Evolutionary conservation across 2,329 filamentous ascomycete genomes (phyloP).

Genomic region (Trichoderma atrobrunneum): DNA sequence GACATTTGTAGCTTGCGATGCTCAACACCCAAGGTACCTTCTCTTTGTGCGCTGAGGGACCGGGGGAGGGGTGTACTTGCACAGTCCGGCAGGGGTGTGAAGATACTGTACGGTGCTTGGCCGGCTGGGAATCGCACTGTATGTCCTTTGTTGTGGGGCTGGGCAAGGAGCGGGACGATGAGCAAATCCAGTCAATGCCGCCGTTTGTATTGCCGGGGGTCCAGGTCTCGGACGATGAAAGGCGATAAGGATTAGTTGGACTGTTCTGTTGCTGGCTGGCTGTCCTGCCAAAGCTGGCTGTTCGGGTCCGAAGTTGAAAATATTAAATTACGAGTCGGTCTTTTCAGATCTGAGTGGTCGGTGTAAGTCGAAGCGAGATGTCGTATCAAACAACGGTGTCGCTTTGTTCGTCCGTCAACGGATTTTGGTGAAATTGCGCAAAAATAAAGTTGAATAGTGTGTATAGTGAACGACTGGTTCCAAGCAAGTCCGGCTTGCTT

Average conservation of each 20-base stretch:
- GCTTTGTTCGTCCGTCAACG: conserved; percentile 21
- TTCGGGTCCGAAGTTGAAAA: conserved; percentile 2
- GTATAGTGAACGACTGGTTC: conserved; percentile 47
- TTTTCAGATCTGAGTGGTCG: conserved; percentile 27
- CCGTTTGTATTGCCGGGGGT: conserved; percentile 21
- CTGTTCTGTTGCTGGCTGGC: conserved; percentile 9
- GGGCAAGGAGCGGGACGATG: conserved; percentile 31
- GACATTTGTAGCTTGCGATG: conserved; percentile 55
- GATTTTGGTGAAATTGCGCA: conserved; percentile 25
- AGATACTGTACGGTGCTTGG: neutral
- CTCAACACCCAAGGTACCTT: conserved; percentile 23
- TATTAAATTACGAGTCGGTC: conserved; percentile 34
- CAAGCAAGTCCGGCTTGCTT: conserved; percentile 61
- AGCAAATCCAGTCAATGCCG: conserved; percentile 20
- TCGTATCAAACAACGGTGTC: conserved; percentile 31
- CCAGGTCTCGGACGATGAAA: conserved; percentile 24
- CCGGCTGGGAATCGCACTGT: conserved; percentile 4
- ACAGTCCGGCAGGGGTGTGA: conserved; percentile 14
- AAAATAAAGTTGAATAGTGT: conserved; percentile 20
- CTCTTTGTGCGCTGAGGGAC: conserved; percentile 24
- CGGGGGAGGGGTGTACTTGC: conserved; percentile 28
- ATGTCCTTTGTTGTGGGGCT: conserved; percentile 23
- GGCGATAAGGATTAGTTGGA: conserved; percentile 20
- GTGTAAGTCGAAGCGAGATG: conserved; percentile 25
- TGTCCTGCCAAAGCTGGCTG: conserved; percentile 10